Evolutionary conservation across 257 asterid species (phyloP).

Genomic region (Lycium barbarum): DNA sequence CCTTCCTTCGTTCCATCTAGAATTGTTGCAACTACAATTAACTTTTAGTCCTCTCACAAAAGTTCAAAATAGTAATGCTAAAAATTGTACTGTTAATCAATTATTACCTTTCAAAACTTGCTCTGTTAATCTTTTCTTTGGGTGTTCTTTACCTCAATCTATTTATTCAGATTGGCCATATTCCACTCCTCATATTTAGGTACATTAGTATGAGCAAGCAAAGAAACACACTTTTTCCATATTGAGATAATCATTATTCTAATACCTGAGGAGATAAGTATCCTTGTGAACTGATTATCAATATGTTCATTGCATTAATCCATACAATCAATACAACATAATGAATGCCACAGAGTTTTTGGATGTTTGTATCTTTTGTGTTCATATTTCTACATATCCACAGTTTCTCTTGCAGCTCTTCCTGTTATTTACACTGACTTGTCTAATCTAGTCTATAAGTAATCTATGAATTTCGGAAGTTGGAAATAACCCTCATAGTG

Average conservation of each 20-base stretch:
- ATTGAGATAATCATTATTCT: background rate
- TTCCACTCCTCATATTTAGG: background rate
- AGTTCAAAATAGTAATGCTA: background rate
- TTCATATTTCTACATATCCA: background rate
- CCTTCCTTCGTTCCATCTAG: background rate
- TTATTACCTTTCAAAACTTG: background rate
- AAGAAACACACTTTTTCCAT: background rate
- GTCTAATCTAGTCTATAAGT: background rate
- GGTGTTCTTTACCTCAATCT: background rate
- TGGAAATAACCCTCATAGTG: background rate
- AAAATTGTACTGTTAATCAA: background rate
- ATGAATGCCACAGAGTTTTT: background rate
- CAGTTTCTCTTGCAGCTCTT: background rate
- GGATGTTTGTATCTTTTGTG: background rate
- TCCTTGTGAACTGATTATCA: background rate
- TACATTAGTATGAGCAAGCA: background rate
- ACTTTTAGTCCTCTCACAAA: background rate
- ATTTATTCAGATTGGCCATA: background rate
- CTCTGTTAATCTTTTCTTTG: background rate
- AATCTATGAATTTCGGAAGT: background rate
- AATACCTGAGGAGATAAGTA: background rate
- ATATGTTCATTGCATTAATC: background rate
- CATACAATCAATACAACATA: background rate
- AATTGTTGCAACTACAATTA: background rate
- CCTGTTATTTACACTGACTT: background rate